Evolutionary conservation across 352 stramenopile species (phyloP).

Genomic region (Phytophthora pisi): DNA sequence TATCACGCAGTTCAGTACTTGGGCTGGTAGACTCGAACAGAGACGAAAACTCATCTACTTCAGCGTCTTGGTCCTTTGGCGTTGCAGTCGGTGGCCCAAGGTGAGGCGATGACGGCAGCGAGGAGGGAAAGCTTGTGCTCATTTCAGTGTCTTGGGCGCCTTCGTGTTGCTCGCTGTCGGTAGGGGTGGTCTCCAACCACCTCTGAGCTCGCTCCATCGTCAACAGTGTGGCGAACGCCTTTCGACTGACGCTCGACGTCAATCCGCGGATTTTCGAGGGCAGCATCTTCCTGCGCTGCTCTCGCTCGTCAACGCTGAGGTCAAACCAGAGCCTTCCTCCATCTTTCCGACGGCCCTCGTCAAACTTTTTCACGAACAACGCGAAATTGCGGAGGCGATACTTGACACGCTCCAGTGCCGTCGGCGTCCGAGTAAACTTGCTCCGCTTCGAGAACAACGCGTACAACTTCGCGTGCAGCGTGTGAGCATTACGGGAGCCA

Average conservation of each 20-base stretch:
- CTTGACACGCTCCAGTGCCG: conserved; percentile 9
- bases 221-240: conserved; percentile 20
- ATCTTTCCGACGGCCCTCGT: conserved; percentile 22
- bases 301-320: conserved; percentile 14
- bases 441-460: conserved; percentile 10
- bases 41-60: neutral
- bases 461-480: conserved; percentile 23
- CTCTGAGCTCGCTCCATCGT: conserved; percentile 27
- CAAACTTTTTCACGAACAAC: conserved; percentile 22
- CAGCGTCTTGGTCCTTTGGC: neutral
- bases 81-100: neutral
- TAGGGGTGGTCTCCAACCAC: conserved; percentile 5
- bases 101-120: neutral
- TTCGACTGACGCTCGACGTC: conserved; percentile 7
- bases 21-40: neutral
- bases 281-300: conserved; percentile 1
- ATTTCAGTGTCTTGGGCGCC: neutral
- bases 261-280: conserved; percentile 4
- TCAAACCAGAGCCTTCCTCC: conserved; percentile 28
- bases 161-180: neutral
- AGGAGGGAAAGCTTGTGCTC: neutral
- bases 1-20: neutral
- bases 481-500: conserved; percentile 5
- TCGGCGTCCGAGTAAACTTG: conserved; percentile 12
- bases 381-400: conserved; percentile 23